Conservation (phyloP, 164 flowering plant genomes). For the Chimonanthus praecox region DNA sequence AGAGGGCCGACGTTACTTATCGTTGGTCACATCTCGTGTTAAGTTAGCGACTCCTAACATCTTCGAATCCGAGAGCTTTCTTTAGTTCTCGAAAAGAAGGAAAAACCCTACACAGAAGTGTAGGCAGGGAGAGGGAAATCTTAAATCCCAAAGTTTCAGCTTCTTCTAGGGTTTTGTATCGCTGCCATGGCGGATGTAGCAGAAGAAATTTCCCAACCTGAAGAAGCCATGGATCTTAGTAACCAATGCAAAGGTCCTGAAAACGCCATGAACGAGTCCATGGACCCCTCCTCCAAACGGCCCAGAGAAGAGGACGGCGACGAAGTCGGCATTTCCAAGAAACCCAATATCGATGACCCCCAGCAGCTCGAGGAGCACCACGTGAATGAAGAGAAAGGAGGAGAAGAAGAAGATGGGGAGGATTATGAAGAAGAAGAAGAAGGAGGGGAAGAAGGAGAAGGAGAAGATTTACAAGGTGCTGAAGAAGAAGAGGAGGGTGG, state of each 20-base stretch:
- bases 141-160: too few relatives aligned
- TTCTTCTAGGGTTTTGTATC: neutral
- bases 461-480: neutral
- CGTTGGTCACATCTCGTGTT: too few relatives aligned
- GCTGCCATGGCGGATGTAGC: conserved; percentile 21
- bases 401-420: neutral
- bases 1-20: too few relatives aligned
- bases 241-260: neutral
- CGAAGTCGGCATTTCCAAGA: conserved; percentile 32
- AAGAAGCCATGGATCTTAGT: neutral
- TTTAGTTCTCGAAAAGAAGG: too few relatives aligned
- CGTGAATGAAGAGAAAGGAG: conserved; percentile 10
- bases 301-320: conserved; percentile 33
- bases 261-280: conserved; percentile 3
- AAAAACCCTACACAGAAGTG: too few relatives aligned
- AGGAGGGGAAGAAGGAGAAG: neutral
- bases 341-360: conserved; percentile 37
- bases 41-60: too few relatives aligned
- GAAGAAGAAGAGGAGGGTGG: neutral
- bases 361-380: conserved; percentile 21
- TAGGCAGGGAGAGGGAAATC: too few relatives aligned
- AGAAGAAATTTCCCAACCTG: conserved; percentile 1
- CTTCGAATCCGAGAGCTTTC: too few relatives aligned
- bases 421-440: neutral
- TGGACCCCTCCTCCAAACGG: conserved; percentile 28